Evolutionary conservation across 1,284 basidiomycete genomes (phyloP), one percentile per base, ranked within the genome.

Genomic region (Melampsora larici-populina): DNA sequence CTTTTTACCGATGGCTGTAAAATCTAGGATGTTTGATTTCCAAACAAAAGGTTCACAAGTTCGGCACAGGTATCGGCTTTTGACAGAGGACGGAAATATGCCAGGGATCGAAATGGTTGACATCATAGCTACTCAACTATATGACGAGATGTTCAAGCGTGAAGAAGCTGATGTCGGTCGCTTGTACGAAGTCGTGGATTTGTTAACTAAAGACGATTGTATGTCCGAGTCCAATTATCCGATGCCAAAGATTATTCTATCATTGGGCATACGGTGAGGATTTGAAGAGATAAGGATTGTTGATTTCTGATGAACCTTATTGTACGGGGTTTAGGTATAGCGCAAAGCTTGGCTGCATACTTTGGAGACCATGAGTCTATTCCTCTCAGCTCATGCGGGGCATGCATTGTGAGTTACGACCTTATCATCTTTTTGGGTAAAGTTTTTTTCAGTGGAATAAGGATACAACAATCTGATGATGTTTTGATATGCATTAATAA

Each of bases 191-290:
- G 87, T 87, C 31, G 84, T 87, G 17, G 80, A 84, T 17, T 86
- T 87, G 70, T 86, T 86, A 4, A 86, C 85, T 1, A 84, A 83
- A 15, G 85, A 86, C 58, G 84, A 87, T 77, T 88, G 87, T 87
- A 78, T 79, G 83, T 82, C 11, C 67, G 18, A 43, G 40, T 43
- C 40, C 40, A 13, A 43, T 43, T 43, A 7, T 43, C 40, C 40
- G 11, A 43, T 43, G 6, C 11, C 40, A 43, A 43, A 8, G 40
- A 43, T 43, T 43, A 9, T 43, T 3, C 33, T 36, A 36, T 36
- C 8, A 36, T 36, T 8, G 33, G 33, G 33, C 3, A 36, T 36
- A 8, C 3, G 8, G 33, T 43, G 40, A 43, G 5, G 40, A 13
- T 7, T 43, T 13, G 11, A 43, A 43, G 40, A 11, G 40, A 43